phyloP scores from a whole-genome alignment of 208 protist species.

The Trypanosoma conorhini region DNA sequence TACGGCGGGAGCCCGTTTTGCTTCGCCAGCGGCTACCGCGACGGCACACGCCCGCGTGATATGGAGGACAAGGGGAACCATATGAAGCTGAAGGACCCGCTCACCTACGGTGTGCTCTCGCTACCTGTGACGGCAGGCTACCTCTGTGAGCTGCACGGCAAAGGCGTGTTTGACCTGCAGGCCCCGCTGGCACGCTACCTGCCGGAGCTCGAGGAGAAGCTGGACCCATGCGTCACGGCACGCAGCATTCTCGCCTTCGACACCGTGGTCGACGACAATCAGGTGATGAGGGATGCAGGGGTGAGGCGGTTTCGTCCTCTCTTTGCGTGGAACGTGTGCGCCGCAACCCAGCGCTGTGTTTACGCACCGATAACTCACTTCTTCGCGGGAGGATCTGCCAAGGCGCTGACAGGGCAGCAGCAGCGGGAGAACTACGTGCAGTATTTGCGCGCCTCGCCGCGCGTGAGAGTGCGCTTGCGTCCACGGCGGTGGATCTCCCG shows the following conservation, averaged over 20 bases:
- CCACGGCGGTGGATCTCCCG: constrained; percentile 17
- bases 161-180: constrained; percentile 57
- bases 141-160: constrained; percentile 76
- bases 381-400: constrained; percentile 35
- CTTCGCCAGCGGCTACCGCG: constrained; percentile 80
- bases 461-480: constrained; percentile 14
- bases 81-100: constrained; percentile 80
- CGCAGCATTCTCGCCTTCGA: constrained; percentile 67
- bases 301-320: constrained; percentile 22
- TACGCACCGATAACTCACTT: constrained; percentile 67
- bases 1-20: constrained; percentile 78
- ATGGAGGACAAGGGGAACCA: constrained; percentile 88
- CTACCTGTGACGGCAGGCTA: constrained; percentile 75
- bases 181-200: constrained; percentile 54
- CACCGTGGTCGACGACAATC: constrained; percentile 49
- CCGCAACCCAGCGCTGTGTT: constrained; percentile 36
- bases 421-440: constrained; percentile 72
- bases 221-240: constrained; percentile 49
- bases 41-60: constrained; percentile 59
- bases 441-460: constrained; percentile 50
- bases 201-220: constrained; percentile 52
- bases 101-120: constrained; percentile 66
- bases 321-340: constrained; percentile 40
- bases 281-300: constrained; percentile 49
- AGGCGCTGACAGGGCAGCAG: constrained; percentile 42